Percentiles rank a stretch among this genome's conserved stretches.
Evolutionary conservation across 495 filamentous ascomycete species (phyloP).

Genomic region (Xylaria castorea): DNA sequence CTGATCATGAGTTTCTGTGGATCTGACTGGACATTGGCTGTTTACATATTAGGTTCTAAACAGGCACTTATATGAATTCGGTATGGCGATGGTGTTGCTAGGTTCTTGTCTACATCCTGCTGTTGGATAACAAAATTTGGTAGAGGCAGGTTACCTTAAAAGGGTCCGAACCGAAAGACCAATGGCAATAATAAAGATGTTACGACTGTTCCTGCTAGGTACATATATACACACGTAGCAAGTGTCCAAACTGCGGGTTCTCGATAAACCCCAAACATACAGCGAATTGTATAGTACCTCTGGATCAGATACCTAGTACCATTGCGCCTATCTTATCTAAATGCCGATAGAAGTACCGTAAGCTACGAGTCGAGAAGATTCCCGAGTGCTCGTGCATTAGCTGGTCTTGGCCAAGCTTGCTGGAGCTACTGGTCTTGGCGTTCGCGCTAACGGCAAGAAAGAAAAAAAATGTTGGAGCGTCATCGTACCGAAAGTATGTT

Average conservation of each 20-base stretch:
- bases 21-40: neutral
- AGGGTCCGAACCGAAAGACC: too few species aligned
- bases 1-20: neutral
- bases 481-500: slow-evolving; percentile 33
- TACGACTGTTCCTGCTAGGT: too few species aligned
- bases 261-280: neutral
- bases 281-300: neutral
- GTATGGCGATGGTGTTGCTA: too few species aligned
- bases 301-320: too few species aligned
- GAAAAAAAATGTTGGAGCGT: slow-evolving; percentile 48
- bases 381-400: slow-evolving; percentile 40
- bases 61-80: too few species aligned
- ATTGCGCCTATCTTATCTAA: slow-evolving; percentile 21
- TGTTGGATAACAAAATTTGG: too few species aligned
- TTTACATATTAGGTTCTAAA: neutral
- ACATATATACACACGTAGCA: neutral
- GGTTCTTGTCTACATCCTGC: too few species aligned
- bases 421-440: slow-evolving; percentile 17
- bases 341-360: slow-evolving; percentile 18
- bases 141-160: too few species aligned
- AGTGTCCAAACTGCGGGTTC: neutral
- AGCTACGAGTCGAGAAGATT: slow-evolving; percentile 39
- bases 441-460: slow-evolving; percentile 29
- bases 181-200: too few species aligned
- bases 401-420: slow-evolving; percentile 27